Evolutionary conservation across 495 filamentous ascomycete species (phyloP), one percentile per base, ranked within the genome.

Genomic region (Neurospora sp.): DNA sequence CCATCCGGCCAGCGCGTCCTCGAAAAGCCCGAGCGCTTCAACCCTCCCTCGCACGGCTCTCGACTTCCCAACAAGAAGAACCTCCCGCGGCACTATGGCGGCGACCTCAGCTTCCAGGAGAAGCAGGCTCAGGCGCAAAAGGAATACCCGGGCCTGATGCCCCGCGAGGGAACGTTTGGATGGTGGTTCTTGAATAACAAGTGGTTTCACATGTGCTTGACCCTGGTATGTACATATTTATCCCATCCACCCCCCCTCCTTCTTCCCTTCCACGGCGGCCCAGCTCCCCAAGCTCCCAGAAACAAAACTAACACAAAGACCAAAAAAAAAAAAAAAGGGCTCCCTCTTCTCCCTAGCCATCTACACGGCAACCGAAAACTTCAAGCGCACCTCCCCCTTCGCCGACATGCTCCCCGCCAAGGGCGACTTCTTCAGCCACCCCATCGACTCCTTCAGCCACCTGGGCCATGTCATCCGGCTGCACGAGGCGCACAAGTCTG

Each of bases 141-240:
- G 79, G 79, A 91, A 72, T 97, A 97, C 78, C 94, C 94, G 27
- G 88, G 92, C 70, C 89, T 95, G 87, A 91, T 94, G 82, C 90
- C 93, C 38, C 87, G 92, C 0, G 84, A 89, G 78, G 90, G 91
- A 8, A 91, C 90, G 5, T 91, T 92, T 71, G 86, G 91, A 85
- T 83, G 90, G 78, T 91, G 89, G 86, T 92, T 97, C 77, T 82
- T 94, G 76, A 87, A 90, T 71, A 92, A 84, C 82, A 85, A 86
- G 53, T 86, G 82, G 77, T 88, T 97, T 74, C 94, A 97, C 82
- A 73, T 91, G 3, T 91, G 85, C 80, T 94, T 97, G 80, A 90
- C 90, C 1, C 81, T 97, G 79, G 94, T 96, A 84, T 41, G 87
- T 9, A 10, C 39, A 27, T 20, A 41, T 53, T 27, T 20, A 5